Conservation (phyloP, 495 filamentous ascomycete species). For the Tuber microsphaerosporum region DNA sequence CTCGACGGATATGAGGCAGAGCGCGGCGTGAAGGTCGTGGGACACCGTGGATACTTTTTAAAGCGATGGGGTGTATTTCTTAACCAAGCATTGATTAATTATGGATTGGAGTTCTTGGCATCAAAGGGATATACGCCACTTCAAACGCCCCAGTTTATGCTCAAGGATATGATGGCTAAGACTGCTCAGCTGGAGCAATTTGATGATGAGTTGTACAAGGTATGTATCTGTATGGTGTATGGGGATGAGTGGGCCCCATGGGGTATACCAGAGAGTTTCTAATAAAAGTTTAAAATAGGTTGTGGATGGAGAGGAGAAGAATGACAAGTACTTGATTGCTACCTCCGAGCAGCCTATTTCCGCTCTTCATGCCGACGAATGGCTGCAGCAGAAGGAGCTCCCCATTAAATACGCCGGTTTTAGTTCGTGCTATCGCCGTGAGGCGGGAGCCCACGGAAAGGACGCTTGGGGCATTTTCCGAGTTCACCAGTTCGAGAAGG, state of each 20-base stretch:
- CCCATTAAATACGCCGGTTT: slow-evolving; percentile 87
- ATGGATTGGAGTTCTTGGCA: slow-evolving; percentile 81
- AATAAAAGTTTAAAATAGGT: slow-evolving; percentile 44
- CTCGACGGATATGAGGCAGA: slow-evolving; percentile 91
- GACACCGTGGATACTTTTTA: slow-evolving; percentile 90
- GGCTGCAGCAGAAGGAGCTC: slow-evolving; percentile 75
- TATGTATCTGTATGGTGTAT: background rate
- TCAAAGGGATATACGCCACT: slow-evolving; percentile 73
- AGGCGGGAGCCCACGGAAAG: slow-evolving; percentile 84
- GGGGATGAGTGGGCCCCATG: background rate
- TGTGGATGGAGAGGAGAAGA: slow-evolving; percentile 71
- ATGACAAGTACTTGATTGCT: slow-evolving; percentile 94
- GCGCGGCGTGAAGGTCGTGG: slow-evolving; percentile 87
- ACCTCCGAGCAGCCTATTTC: slow-evolving; percentile 94
- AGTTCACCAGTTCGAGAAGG: slow-evolving; percentile 97
- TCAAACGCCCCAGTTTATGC: slow-evolving; percentile 93
- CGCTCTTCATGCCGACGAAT: slow-evolving; percentile 86
- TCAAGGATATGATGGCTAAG: slow-evolving; percentile 94
- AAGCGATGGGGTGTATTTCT: slow-evolving; percentile 87
- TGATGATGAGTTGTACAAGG: slow-evolving; percentile 93
- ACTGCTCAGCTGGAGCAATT: slow-evolving; percentile 96
- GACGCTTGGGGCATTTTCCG: slow-evolving; percentile 98
- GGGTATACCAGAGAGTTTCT: background rate
- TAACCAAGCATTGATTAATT: slow-evolving; percentile 85
- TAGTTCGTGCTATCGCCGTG: slow-evolving; percentile 89